Evolutionary conservation across 257 asterid genomes (phyloP), one percentile per base, ranked within the genome.

Genomic region (Avicennia marina): DNA sequence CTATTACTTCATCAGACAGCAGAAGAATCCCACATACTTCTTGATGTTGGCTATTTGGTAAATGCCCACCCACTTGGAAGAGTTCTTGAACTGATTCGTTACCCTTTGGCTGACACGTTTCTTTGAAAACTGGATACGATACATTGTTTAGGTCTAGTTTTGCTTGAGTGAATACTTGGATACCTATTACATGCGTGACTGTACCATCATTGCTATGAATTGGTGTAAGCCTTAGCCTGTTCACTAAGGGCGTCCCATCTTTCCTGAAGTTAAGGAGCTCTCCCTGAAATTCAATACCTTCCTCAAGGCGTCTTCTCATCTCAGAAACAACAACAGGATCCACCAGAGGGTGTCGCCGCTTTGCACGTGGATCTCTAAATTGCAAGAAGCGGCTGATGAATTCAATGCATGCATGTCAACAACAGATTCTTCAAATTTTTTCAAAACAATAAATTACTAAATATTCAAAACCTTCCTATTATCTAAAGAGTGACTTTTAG

Each of bases 241-340:
- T 90, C 68, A 90, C 78, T 47, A 90, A 40, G 24, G 98, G 89
- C 24, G 95, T 87, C 7, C 98, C 98, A 53, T 90, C 96, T 72
- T 90, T 90, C 68, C 83, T 77, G 80, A 90, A 90, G 80, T 90
- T 90, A 43, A 90, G 90, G 57, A 90, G 85, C 82, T 90, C 95
- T 18, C 98, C 98, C 70, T 82, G 90, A 76, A 90, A 90, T 60
- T 81, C 96, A 47, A 77, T 68, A 38, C 98, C 98, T 68, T 87
- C 81, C 60, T 80, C 76, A 9, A 90, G 86, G 63, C 98, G 87
- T 71, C 95, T 82, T 74, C 86, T 71, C 25, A 90, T 90, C 85
- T 87, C 98, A 31, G 95, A 77, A 59, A 90, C 97, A 31, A 82
- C 81, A 45, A 82, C 96, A 21, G 98, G 96, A 68, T 90, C 96